Evolutionary conservation across 768 basidiomycete genomes (phyloP).

Genomic region (Kwoniella heveanensis): DNA sequence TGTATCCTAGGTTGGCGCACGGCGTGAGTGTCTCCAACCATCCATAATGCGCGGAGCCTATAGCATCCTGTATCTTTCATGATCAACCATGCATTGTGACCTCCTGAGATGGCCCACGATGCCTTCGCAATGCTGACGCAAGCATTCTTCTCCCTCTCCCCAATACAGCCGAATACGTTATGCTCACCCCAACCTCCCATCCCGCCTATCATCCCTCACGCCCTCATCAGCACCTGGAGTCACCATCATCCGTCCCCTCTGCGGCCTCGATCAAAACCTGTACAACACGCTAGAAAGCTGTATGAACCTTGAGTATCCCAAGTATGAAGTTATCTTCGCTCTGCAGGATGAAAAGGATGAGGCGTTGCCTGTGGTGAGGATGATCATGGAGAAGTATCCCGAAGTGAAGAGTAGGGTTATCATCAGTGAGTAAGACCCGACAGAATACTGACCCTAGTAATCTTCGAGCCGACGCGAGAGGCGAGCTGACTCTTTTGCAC

Average conservation of each 20-base stretch:
- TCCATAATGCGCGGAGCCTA: too few relatives aligned
- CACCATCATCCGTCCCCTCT: constrained; percentile 88
- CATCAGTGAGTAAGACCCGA: constrained; percentile 67
- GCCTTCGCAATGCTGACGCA: too few relatives aligned
- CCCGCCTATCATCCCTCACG: constrained; percentile 63
- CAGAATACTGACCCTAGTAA: too few relatives aligned
- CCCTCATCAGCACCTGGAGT: constrained; percentile 71
- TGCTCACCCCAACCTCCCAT: constrained; percentile 64
- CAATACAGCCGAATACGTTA: constrained; percentile 71
- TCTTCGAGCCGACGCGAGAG: neutral
- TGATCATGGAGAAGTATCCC: constrained; percentile 77
- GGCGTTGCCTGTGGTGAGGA: constrained; percentile 77
- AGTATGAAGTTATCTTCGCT: constrained; percentile 86
- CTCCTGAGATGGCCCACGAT: too few relatives aligned
- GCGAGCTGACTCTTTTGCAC: neutral
- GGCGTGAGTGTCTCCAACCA: constrained; percentile 73
- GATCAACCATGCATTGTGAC: too few relatives aligned
- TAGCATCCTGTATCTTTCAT: too few relatives aligned
- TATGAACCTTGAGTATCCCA: constrained; percentile 86
- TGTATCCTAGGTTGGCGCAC: constrained; percentile 68
- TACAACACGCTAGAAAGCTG: constrained; percentile 95
- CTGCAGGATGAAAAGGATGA: constrained; percentile 87
- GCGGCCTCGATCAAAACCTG: constrained; percentile 91
- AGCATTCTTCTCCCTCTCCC: constrained; percentile 8
- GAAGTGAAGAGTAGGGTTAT: constrained; percentile 70